Percentiles rank a stretch among this genome's conserved stretches.
phyloP scores from a whole-genome alignment of 2,329 filamentous ascomycete genomes.

The Colletotrichum siamense region DNA sequence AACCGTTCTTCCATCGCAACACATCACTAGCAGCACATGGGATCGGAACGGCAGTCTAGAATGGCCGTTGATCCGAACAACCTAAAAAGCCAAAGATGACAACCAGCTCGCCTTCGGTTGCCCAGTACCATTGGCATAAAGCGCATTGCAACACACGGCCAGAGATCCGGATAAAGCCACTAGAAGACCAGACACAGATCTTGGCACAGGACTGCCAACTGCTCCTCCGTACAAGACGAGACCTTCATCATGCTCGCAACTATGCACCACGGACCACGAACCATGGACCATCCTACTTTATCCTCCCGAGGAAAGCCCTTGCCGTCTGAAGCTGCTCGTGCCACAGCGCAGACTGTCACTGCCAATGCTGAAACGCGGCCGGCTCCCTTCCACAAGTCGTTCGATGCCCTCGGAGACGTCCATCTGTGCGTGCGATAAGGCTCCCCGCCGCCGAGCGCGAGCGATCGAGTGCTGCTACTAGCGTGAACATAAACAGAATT shows the following conservation, averaged over 20 bases:
- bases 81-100: neutral
- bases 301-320: constrained; percentile 15
- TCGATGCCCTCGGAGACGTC: constrained; percentile 11
- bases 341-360: constrained; percentile 11
- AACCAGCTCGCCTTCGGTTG: neutral
- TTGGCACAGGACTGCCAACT: neutral
- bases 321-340: constrained; percentile 17
- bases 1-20: neutral
- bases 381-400: neutral
- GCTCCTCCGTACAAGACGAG: neutral
- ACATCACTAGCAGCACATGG: neutral
- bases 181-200: neutral
- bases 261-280: neutral
- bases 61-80: neutral
- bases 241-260: neutral
- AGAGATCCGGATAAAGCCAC: neutral
- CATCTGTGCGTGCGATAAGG: neutral
- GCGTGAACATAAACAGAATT: neutral
- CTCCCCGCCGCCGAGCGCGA: neutral
- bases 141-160: neutral
- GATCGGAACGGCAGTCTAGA: neutral
- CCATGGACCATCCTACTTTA: neutral
- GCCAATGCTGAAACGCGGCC: constrained; percentile 17
- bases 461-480: neutral
- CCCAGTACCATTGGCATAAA: neutral